A percentile compares a stretch with the other conserved stretches of the same genome.
phyloP scores from a whole-genome alignment of 1,139 yeast genomes.

The Protomyces inouyei region DNA sequence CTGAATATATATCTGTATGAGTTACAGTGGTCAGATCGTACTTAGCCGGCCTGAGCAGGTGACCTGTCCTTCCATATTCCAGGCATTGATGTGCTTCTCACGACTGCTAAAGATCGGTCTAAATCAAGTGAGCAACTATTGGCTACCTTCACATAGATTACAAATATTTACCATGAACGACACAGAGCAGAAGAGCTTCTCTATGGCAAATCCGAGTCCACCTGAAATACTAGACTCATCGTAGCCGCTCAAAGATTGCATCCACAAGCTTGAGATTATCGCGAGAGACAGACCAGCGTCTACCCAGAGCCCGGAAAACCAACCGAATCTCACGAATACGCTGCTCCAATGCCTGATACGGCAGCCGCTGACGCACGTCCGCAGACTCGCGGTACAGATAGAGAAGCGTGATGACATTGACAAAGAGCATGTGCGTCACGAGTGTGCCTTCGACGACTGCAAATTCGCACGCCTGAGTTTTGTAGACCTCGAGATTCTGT shows the following conservation, averaged over 20 bases:
- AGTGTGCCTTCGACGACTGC: constrained; percentile 18
- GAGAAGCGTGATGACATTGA: constrained; percentile 11
- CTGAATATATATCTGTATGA: no score
- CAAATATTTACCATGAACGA: no score
- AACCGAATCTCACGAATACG: background rate
- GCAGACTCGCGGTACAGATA: constrained; percentile 6
- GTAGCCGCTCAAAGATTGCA: background rate
- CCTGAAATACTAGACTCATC: background rate
- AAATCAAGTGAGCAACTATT: no score
- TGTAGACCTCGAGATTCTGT: constrained; percentile 4
- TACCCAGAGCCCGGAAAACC: background rate
- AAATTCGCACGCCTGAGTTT: constrained; percentile 4
- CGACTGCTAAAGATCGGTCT: no score
- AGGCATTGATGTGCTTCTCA: no score
- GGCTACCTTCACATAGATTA: no score
- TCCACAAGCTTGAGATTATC: constrained; percentile 7
- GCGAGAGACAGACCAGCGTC: constrained; percentile 10
- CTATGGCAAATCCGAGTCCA: no score
- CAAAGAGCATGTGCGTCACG: constrained; percentile 9
- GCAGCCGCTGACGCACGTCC: background rate
- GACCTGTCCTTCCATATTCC: no score
- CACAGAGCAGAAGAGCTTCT: no score
- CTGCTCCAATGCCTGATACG: background rate
- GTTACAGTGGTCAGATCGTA: no score
- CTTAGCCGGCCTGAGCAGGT: no score